A percentile compares a stretch with the other conserved stretches of the same genome.
These are phyloP conservation scores for Botryococcus braunii DNA, from an alignment of 163 green algal genomes.

Conservation along the genomic window DNA sequence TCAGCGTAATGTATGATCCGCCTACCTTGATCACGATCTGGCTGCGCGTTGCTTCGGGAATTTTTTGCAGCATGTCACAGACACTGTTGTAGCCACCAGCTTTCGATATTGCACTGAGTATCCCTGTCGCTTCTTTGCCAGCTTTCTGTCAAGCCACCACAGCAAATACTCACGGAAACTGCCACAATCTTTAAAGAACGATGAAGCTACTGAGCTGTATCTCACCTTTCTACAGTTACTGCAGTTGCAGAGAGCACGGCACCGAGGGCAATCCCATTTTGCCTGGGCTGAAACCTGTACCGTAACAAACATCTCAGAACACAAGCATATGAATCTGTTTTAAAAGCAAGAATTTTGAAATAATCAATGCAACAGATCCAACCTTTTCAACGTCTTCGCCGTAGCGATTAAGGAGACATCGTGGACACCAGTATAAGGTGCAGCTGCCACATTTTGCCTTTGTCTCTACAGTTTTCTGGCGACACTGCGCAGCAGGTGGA, in stretches of 20 bases:
- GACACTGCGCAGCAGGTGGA: conserved; percentile 29
- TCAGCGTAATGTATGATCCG: not conserved
- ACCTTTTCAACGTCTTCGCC: conserved; percentile 33
- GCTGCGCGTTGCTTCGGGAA: conserved; percentile 30
- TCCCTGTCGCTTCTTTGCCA: conserved; percentile 42
- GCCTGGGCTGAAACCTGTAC: conserved; percentile 19
- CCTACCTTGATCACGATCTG: not conserved
- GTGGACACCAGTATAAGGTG: conserved; percentile 47
- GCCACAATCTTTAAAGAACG: too few species aligned
- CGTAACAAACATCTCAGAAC: not conserved
- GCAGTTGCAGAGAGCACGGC: conserved; percentile 47
- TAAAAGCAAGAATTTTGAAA: not conserved
- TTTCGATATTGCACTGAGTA: conserved; percentile 35
- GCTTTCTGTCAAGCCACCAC: conserved; percentile 33
- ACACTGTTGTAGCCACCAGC: conserved; percentile 40
- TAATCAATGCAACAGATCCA: not conserved
- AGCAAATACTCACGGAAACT: too few species aligned
- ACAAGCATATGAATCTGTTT: not conserved
- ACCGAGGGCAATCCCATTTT: conserved; percentile 41
- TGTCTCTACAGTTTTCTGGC: conserved; percentile 50
- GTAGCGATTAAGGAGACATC: conserved; percentile 51
- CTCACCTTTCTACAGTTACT: conserved; percentile 48
- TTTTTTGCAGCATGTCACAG: conserved; percentile 35
- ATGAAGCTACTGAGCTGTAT: too few species aligned
- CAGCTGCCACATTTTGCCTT: conserved; percentile 48